Evolutionary conservation across 1,139 yeast species (phyloP), one percentile per base, ranked within the genome.

Genomic region (Candida gigantensis): DNA sequence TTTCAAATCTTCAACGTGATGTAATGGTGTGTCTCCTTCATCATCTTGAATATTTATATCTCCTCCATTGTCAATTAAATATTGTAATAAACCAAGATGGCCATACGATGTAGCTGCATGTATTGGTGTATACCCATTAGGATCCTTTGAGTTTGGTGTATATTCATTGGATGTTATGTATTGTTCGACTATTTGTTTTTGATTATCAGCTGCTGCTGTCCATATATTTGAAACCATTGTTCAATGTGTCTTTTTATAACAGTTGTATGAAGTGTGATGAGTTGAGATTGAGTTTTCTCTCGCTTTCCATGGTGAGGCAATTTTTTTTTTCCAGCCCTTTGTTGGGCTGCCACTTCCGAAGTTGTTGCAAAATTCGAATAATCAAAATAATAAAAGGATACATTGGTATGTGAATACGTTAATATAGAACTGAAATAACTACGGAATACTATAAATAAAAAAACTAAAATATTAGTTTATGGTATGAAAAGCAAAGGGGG

Each of bases 71-170:
- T 52, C 58, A 15, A 87, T 64, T 36, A 92, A 70, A 42, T 72
- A 74, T 38, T 65, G 61, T 34, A 94, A 65, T 32, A 94, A 65
- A 7, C 83, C 89, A 6, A 65, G 51, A 54, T 92, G 92, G 5
- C 94, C 94, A 57, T 92, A 92, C 1, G 97, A 84, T 3, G 95
- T 95, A 3, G 97, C 97, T 1, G 98, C 98, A 58, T 92, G 98
- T 19, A 92, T 74, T 9, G 97, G 95, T 0, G 97, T 90, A 60
- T 92, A 92, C 0, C 98, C 98, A 52, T 89, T 88, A 1, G 88
- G 84, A 57, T 92, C 98, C 47, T 83, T 79, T 13, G 83, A 74
- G 53, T 87, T 83, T 2, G 96, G 77, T 2, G 80, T 69, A 44
- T 69, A 72, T 10, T 64, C 55, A 0, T 83, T 84, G 0, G 74